Percentiles rank a stretch among this genome's conserved stretches.
phyloP scores from a whole-genome alignment of 805 yeast species.

The Wickerhamomyces strasburgensis region DNA sequence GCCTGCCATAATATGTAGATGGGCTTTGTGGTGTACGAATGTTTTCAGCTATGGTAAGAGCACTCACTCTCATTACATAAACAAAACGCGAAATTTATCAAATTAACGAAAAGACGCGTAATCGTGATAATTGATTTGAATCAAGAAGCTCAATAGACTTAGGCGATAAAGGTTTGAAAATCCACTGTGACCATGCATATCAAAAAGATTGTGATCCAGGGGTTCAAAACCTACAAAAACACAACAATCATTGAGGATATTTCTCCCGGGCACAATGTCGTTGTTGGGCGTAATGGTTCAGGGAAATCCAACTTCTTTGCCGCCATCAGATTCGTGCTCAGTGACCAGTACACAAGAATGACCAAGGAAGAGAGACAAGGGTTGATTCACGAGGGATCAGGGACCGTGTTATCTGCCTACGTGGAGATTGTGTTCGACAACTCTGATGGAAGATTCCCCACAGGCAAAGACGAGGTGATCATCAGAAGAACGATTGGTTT shows the following conservation, averaged over 20 bases:
- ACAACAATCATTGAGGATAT: constrained; percentile 71
- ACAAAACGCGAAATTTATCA: too few relatives aligned
- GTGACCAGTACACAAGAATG: constrained; percentile 86
- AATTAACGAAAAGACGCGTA: not conserved
- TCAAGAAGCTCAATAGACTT: not conserved
- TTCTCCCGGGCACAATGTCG: constrained; percentile 80
- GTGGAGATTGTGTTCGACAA: constrained; percentile 90
- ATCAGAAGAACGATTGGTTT: constrained; percentile 89
- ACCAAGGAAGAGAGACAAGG: constrained; percentile 82
- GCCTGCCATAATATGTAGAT: not conserved
- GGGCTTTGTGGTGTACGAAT: not conserved
- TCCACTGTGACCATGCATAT: constrained; percentile 31
- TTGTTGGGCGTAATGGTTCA: constrained; percentile 92
- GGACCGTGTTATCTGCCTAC: constrained; percentile 85
- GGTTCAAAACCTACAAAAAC: constrained; percentile 89
- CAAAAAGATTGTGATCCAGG: constrained; percentile 68
- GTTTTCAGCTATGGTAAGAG: too few relatives aligned
- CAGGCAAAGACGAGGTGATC: constrained; percentile 54
- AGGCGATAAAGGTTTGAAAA: not conserved
- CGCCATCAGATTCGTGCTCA: constrained; percentile 86
- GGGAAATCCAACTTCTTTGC: constrained; percentile 96
- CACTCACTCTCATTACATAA: too few relatives aligned
- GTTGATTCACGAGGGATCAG: constrained; percentile 84
- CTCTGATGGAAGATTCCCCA: constrained; percentile 60
- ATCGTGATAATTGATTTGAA: not conserved